Base-by-base conservation (phyloP, 1,284 basidiomycete genomes). In the Trichosporon coremiiforme region DNA sequence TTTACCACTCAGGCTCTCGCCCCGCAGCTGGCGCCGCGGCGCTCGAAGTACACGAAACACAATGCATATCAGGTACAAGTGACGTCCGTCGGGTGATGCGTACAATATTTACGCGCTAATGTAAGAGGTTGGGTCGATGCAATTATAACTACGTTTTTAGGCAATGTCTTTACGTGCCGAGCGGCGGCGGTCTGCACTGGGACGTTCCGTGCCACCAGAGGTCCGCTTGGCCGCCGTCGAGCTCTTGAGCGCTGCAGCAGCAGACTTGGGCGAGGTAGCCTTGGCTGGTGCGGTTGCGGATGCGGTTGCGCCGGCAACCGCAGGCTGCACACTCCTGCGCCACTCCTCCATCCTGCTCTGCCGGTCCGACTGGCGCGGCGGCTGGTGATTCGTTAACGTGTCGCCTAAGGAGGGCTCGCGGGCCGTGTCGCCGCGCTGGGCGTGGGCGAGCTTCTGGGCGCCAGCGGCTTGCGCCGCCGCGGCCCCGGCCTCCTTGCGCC, bases 331-430 rank as follows among this genome's bases (percentile, higher is more conserved):
- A 29, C 66, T 69, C 17, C 45, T 45, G 22, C 71, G 71, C 71
- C 71, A 73, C 47, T 73, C 71, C 15, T 72, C 71, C 7, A 69
- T 73, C 63, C 69, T 67, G 13, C 50, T 36, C 5, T 47, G 22
- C 9, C 69, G 71, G 2, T 73, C 71, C 0, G 55, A 10, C 5
- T 65, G 2, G 25, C 36, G 36, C 1, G 69, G 36, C 6, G 31
- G 55, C 2, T 65, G 20, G 15, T 41, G 50, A 50, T 55, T 57
- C n/a, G 41, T 60, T 22, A 66, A 63, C 62, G 29, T 41, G n/a
- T 70, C 66, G 20, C 38, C 57, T 3, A 55, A n/a, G 25, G 45
- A 22, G 15, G 55, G 35, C 17, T 65, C 57, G 20, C 64, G 38
- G 20, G 45, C 65, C 33, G 68, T 64, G 65, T 64, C 67, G 41